Percentiles rank a stretch among this genome's conserved stretches.
These are phyloP conservation scores for Candida multigemmis DNA, from an alignment of 805 yeast species.

Conservation along the genomic window DNA sequence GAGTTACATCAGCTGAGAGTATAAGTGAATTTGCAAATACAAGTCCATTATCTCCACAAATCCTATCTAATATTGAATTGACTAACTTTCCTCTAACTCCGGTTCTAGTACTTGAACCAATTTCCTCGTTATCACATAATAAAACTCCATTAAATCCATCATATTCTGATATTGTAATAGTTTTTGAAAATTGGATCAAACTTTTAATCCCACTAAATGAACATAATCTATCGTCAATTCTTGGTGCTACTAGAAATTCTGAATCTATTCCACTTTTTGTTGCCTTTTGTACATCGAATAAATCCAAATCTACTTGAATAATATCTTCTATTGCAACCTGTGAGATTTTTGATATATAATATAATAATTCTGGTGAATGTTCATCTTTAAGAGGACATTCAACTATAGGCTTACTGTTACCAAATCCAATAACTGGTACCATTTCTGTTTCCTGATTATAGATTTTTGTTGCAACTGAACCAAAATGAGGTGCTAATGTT, in stretches of 20 bases:
- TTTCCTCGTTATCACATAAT: slow-evolving; percentile 33
- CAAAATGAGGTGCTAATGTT: slow-evolving; percentile 82
- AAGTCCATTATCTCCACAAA: slow-evolving; percentile 3
- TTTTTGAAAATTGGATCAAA: slow-evolving; percentile 14
- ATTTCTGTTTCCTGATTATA: slow-evolving; percentile 71
- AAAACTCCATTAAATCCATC: slow-evolving; percentile 22
- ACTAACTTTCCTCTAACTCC: slow-evolving; percentile 29
- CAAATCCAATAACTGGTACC: slow-evolving; percentile 68
- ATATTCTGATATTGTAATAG: slow-evolving; percentile 9
- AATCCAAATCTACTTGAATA: slow-evolving; percentile 24
- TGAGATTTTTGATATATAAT: slow-evolving; percentile 19
- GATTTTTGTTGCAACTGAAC: slow-evolving; percentile 57
- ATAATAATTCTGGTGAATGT: slow-evolving; percentile 23
- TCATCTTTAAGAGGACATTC: slow-evolving; percentile 1
- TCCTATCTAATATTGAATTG: slow-evolving; percentile 6
- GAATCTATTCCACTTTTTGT: slow-evolving; percentile 24
- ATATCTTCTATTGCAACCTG: slow-evolving; percentile 12
- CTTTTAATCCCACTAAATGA: slow-evolving; percentile 28
- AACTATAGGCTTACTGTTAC: slow-evolving; percentile 3
- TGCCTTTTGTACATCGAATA: slow-evolving; percentile 26
- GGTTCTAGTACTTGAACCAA: slow-evolving; percentile 29
- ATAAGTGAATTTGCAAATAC: slow-evolving; percentile 23
- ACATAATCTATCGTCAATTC: slow-evolving; percentile 34
- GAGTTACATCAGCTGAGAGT: slow-evolving; percentile 36
- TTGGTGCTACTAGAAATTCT: slow-evolving; percentile 30